Conservation (phyloP, 1,139 yeast species). For the Taphrina sp. region DNA sequence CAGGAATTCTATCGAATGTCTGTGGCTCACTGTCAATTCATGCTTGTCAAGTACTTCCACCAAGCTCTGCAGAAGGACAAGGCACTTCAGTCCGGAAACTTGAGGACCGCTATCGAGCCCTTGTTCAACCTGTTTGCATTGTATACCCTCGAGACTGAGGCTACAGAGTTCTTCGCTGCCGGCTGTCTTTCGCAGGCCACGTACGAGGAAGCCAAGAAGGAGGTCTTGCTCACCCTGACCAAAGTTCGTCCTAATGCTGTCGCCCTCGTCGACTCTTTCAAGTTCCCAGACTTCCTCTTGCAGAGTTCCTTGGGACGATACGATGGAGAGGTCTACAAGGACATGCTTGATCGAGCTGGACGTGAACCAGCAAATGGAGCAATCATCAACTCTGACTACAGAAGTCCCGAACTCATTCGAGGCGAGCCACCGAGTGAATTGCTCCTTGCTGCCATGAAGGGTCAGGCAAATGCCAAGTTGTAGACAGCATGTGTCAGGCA, state of each 20-base stretch:
- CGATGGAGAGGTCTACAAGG: constrained; percentile 32
- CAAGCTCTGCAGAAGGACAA: constrained; percentile 22
- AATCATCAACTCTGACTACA: constrained; percentile 23
- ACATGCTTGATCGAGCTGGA: constrained; percentile 31
- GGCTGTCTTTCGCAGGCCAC: constrained; percentile 25
- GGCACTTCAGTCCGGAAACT: constrained; percentile 6
- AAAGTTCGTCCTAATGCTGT: constrained; percentile 46
- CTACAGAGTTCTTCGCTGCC: constrained; percentile 32
- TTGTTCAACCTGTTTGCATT: constrained; percentile 22
- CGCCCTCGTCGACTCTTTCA: constrained; percentile 83
- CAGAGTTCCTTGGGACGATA: constrained; percentile 72
- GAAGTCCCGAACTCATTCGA: constrained; percentile 24
- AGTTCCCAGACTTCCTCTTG: constrained; percentile 76
- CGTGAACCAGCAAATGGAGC: constrained; percentile 28
- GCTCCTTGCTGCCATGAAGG: constrained; percentile 28
- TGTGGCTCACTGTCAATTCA: constrained; percentile 32
- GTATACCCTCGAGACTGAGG: constrained; percentile 25
- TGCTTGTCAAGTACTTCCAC: constrained; percentile 29
- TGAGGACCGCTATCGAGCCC: constrained; percentile 23
- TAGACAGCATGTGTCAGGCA: background rate
- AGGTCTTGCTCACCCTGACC: constrained; percentile 15
- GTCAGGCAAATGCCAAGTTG: constrained; percentile 29
- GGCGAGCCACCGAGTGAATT: constrained; percentile 30
- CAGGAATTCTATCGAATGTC: constrained; percentile 30
- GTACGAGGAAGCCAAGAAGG: constrained; percentile 21